These are phyloP conservation scores for Podaxis carcinomalis DNA, from an alignment of 768 basidiomycete species.

Conservation along the genomic window DNA sequence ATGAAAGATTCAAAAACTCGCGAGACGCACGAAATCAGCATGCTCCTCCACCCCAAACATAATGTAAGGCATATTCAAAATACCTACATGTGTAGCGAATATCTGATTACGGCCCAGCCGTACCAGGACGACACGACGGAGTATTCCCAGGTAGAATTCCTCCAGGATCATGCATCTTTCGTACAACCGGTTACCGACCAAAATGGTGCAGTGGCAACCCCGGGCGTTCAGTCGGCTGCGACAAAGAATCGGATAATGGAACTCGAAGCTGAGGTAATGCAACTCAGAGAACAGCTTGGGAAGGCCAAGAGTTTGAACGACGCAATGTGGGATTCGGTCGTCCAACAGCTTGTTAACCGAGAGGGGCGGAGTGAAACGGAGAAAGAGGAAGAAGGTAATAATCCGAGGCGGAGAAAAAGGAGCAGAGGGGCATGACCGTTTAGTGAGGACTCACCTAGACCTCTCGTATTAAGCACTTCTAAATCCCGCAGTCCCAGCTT, in stretches of 20 bases:
- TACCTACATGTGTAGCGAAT: not conserved
- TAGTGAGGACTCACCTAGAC: not conserved
- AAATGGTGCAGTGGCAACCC: constrained; percentile 11
- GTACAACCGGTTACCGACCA: constrained; percentile 37
- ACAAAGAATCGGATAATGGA: constrained; percentile 57
- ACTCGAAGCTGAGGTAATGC: constrained; percentile 69
- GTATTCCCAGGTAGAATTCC: constrained; percentile 53
- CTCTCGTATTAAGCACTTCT: not conserved
- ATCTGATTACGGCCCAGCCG: constrained; percentile 14
- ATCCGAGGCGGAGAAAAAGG: constrained; percentile 17
- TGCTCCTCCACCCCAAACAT: constrained; percentile 49
- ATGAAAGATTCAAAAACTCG: constrained; percentile 64
- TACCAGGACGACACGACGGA: constrained; percentile 27
- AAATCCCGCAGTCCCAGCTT: not conserved
- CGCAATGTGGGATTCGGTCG: constrained; percentile 86
- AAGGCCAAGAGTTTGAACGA: constrained; percentile 92
- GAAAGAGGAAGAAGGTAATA: constrained; percentile 14
- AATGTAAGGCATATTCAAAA: constrained; percentile 29
- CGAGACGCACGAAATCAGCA: constrained; percentile 66
- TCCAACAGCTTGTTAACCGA: constrained; percentile 50
- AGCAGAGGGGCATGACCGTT: constrained; percentile 20
- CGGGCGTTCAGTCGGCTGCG: constrained; percentile 23
- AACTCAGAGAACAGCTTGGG: constrained; percentile 63
- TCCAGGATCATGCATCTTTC: constrained; percentile 65
- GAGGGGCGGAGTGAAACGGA: constrained; percentile 15